Percentiles rank a stretch among this genome's conserved stretches.
phyloP scores from a whole-genome alignment of 2,329 filamentous ascomycete genomes.

The Sclerotiophoma versabilis region DNA sequence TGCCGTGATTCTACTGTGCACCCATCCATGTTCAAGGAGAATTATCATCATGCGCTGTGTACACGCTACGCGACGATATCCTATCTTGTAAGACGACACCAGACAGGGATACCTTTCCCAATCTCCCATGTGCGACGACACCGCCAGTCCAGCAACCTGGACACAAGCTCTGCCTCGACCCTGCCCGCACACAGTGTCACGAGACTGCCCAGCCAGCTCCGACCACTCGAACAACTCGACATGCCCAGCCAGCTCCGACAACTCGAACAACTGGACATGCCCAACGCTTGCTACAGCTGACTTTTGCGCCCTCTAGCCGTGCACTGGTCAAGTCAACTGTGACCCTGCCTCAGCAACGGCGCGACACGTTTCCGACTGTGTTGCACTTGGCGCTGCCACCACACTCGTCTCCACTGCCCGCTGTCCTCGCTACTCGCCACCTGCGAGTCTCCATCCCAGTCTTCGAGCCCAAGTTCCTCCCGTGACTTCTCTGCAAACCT shows the following conservation, averaged over 20 bases:
- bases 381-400: conserved; percentile 68
- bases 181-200: conserved; percentile 6
- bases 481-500: conserved; percentile 60
- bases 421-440: conserved; percentile 39
- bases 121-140: conserved; percentile 7
- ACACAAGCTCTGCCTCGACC: background rate
- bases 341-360: conserved; percentile 62
- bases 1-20: background rate
- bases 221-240: background rate
- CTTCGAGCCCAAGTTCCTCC: conserved; percentile 63
- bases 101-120: background rate
- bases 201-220: background rate
- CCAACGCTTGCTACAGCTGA: background rate
- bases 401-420: conserved; percentile 64
- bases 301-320: background rate
- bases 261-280: background rate
- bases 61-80: conserved; percentile 4
- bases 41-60: conserved; percentile 7
- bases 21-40: conserved; percentile 1
- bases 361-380: conserved; percentile 70
- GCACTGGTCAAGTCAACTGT: conserved; percentile 19
- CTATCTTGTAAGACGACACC: background rate
- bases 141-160: conserved; percentile 11
- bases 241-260: background rate
- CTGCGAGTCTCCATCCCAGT: conserved; percentile 61